Evolutionary conservation across 208 protist genomes (phyloP), one percentile per base, ranked within the genome.

Genomic region (Ichthyophonus hoferi): DNA sequence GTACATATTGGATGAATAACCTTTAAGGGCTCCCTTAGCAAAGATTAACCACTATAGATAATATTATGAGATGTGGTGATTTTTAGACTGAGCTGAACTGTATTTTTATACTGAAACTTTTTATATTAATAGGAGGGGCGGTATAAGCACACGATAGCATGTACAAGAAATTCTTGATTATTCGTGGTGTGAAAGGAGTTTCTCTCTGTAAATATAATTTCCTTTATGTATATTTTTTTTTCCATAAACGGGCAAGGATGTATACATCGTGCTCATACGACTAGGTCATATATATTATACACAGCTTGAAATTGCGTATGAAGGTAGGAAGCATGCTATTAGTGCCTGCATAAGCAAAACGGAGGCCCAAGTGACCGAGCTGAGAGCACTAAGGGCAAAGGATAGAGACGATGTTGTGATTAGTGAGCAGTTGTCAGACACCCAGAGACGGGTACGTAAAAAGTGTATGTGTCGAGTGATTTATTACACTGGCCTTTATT

Each of bases 261-360:
- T 37, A 31, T 31, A 31, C n/a, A 76, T 76, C 31, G 31, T 67
- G 31, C 31, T n/a, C 31, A 67, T 67, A 67, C 31, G 31, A n/a
- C 12, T 67, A 67, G n/a, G n/a, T 67, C 50, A 31, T n/a, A 67
- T 67, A 67, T 31, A 67, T 67, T 67, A n/a, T n/a, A n/a, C 31
- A 39, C 17, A 87, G 83, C 35, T 87, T 2, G 43, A 78, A 78
- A 35, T 12, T 31, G 42, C 83, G n/a, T 87, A 87, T 77, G 2
- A 17, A 35, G 42, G 35, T 77, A n/a, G 83, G 3, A 37, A 50
- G 3, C 2, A 12, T 12, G 83, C 83, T 78, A 87, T 87, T 39
- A 35, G 41, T 34, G 7, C 50, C 35, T 87, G 83, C 42, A 87
- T 87, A 2, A 37, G 24, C 33, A 78, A 33, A 34, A 78, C 17